A percentile compares a stretch with the other conserved stretches of the same genome.
Conservation (phyloP, 2,329 filamentous ascomycete genomes). For the Aureobasidium lini region DNA sequence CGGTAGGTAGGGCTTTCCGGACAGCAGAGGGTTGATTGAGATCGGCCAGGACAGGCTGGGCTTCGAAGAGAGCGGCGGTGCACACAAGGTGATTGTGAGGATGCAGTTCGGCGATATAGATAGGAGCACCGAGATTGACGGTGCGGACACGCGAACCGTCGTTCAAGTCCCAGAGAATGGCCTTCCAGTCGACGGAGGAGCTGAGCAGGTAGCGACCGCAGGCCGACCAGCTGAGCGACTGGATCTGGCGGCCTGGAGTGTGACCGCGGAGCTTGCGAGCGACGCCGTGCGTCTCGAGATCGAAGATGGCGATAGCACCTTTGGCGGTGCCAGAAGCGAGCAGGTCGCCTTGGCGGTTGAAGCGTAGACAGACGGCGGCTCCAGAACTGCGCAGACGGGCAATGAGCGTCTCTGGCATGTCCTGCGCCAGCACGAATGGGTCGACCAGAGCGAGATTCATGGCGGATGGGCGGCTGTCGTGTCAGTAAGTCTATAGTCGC, state of each 20-base stretch:
- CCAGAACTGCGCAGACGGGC: slow-evolving; percentile 68
- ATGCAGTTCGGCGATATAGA: slow-evolving; percentile 93
- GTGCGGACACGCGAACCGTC: slow-evolving; percentile 66
- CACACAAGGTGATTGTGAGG: slow-evolving; percentile 81
- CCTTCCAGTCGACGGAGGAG: slow-evolving; percentile 93
- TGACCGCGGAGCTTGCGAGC: slow-evolving; percentile 91
- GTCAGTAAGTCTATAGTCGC: background rate
- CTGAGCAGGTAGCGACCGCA: slow-evolving; percentile 87
- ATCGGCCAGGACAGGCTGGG: slow-evolving; percentile 83
- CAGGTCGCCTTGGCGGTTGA: slow-evolving; percentile 91
- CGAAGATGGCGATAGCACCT: slow-evolving; percentile 91
- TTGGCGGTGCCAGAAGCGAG: slow-evolving; percentile 86
- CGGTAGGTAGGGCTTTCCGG: slow-evolving; percentile 72
- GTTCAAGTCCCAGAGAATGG: slow-evolving; percentile 87
- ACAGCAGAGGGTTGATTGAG: slow-evolving; percentile 41
- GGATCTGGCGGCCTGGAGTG: slow-evolving; percentile 69
- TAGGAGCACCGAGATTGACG: slow-evolving; percentile 83
- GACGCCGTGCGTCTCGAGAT: slow-evolving; percentile 94
- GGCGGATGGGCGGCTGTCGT: background rate
- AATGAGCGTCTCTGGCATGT: slow-evolving; percentile 85
- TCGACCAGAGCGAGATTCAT: slow-evolving; percentile 70
- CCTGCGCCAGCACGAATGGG: slow-evolving; percentile 64
- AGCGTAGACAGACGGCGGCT: slow-evolving; percentile 64
- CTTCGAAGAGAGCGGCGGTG: slow-evolving; percentile 88
- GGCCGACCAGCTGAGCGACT: slow-evolving; percentile 89